phyloP scores from a whole-genome alignment of 805 yeast species.

The Tetrapisispora arboricola region DNA sequence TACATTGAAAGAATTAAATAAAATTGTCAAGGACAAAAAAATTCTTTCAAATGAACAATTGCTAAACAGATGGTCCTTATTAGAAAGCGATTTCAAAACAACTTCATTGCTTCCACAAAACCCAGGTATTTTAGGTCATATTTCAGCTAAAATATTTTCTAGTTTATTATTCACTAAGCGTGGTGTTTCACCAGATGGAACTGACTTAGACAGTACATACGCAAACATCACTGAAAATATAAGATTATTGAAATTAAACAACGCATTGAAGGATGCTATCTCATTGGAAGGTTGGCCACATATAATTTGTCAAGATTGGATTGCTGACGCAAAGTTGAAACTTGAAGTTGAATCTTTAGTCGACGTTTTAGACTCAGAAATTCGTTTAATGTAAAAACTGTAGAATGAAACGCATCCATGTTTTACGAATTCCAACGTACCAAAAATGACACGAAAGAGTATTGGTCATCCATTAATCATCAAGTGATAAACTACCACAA shows the following conservation, averaged over 20 bases:
- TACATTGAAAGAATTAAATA: slow-evolving; percentile 36
- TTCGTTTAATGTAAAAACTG: slow-evolving; percentile 33
- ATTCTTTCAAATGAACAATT: slow-evolving; percentile 71
- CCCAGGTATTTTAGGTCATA: slow-evolving; percentile 90
- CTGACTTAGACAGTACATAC: slow-evolving; percentile 77
- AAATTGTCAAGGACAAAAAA: slow-evolving; percentile 33
- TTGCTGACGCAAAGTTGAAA: slow-evolving; percentile 78
- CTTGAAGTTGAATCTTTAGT: slow-evolving; percentile 78
- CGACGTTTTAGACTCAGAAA: slow-evolving; percentile 55
- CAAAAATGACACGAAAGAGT: no score
- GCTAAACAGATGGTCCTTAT: slow-evolving; percentile 64
- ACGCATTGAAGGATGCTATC: slow-evolving; percentile 88
- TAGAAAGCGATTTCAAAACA: slow-evolving; percentile 78
- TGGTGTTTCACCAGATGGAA: slow-evolving; percentile 66
- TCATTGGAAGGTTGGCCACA: slow-evolving; percentile 88
- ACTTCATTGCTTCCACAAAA: slow-evolving; percentile 88
- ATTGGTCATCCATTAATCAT: no score
- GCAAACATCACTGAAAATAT: slow-evolving; percentile 75
- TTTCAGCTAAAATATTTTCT: slow-evolving; percentile 70
- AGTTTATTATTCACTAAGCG: slow-evolving; percentile 63
- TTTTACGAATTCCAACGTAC: no score
- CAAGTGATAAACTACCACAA: no score
- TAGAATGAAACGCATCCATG: no score
- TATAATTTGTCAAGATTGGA: slow-evolving; percentile 85
- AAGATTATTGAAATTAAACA: slow-evolving; percentile 64